Evolutionary conservation across 1,284 basidiomycete species (phyloP).

Genomic region (Marasmius sp.): DNA sequence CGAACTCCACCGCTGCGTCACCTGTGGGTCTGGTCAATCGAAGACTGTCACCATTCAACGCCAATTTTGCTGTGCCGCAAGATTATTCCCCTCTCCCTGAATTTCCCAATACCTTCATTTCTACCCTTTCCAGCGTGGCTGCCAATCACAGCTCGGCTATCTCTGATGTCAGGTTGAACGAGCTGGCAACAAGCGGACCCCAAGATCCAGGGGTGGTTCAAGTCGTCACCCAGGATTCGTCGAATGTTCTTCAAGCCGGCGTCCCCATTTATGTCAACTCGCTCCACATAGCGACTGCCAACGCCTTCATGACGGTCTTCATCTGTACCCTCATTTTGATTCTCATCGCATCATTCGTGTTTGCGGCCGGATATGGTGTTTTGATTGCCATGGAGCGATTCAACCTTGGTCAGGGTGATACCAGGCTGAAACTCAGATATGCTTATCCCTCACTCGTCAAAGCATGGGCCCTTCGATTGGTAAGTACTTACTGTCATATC

Average conservation of each 20-base stretch:
- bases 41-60: slow-evolving; percentile 77
- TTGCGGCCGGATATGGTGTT: slow-evolving; percentile 53
- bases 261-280: slow-evolving; percentile 81
- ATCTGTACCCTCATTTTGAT: slow-evolving; percentile 65
- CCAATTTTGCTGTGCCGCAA: slow-evolving; percentile 11
- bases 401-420: slow-evolving; percentile 21
- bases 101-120: slow-evolving; percentile 3
- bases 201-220: slow-evolving; percentile 47
- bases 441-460: slow-evolving; percentile 48
- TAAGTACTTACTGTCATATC: slow-evolving; percentile 30
- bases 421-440: slow-evolving; percentile 31
- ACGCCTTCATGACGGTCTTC: slow-evolving; percentile 85
- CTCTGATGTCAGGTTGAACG: slow-evolving; percentile 13
- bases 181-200: slow-evolving; percentile 13
- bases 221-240: slow-evolving; percentile 63
- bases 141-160: slow-evolving; percentile 5
- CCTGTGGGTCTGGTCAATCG: slow-evolving; percentile 79
- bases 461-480: slow-evolving; percentile 61
- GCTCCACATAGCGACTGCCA: slow-evolving; percentile 72
- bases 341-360: slow-evolving; percentile 51
- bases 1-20: slow-evolving; percentile 52
- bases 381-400: slow-evolving; percentile 34
- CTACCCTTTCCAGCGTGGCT: not conserved
- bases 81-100: not conserved
- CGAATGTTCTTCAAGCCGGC: slow-evolving; percentile 73